Evolutionary conservation across 2,329 filamentous ascomycete genomes (phyloP), one percentile per base, ranked within the genome.

Genomic region (Colletotrichum lini): DNA sequence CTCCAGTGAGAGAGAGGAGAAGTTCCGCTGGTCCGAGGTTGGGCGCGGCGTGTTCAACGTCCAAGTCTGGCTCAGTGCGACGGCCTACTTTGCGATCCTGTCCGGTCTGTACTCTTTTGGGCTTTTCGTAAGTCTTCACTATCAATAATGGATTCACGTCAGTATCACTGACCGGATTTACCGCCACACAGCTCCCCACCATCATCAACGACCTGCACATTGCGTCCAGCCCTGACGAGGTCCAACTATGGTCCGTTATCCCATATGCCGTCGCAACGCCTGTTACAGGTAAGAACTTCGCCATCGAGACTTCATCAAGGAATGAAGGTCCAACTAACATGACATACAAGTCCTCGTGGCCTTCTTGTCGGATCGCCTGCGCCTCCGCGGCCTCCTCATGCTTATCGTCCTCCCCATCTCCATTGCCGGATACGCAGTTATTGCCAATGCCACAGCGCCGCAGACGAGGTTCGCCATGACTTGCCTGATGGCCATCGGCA

Each of bases 341-440:
- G 10, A 15, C 0, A 3, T 21, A 12, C 10, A 57, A 81, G 88
- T 90, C 16, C 72, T 84, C 44, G 82, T 88, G 3, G 88, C 90
- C 26, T 81, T 91, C 49, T 35, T 90, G 9, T 92, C 90, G 0
- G 90, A 92, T 75, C 85, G 84, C n/a, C 80, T 91, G 66, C 86
- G 86, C 40, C 81, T 91, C 2, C 86, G 90, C 52, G 90, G 90
- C 1, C 79, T 87, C 1, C 79, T 92, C 49, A 92, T 93, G 88
- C 85, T 93, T 3, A 85, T 84, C 78, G 89, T 88, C 0, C 82
- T 93, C 0, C 89, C 90, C 10, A 82, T 92, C 58, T 89, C 91
- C 30, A 92, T 93, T 65, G 82, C 87, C 21, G 91, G 91, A 18
- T 93, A 93, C 74, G 90, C 86, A 0, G 87, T 88, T 9, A 92